Percentiles rank a stretch among this genome's conserved stretches.
Evolutionary conservation across 306 rosid species (phyloP).

Genomic region (Vicia faba): DNA sequence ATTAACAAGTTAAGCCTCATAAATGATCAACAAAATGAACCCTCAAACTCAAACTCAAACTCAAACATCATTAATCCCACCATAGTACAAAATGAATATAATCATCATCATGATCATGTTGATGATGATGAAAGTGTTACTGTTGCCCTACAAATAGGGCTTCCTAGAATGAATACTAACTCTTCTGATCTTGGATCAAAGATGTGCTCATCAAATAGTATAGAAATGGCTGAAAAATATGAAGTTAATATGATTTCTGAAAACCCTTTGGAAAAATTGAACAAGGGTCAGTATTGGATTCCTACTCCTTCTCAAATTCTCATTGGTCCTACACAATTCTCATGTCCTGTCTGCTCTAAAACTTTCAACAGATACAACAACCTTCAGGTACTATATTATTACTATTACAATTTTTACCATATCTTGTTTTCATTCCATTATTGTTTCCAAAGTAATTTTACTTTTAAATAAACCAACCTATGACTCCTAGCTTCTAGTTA

Average conservation of each 20-base stretch:
- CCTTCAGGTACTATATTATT: constrained; percentile 67
- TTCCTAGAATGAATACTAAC: constrained; percentile 45
- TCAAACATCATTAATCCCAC: not conserved
- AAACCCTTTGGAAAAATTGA: constrained; percentile 43
- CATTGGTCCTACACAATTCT: constrained; percentile 79
- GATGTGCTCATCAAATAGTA: constrained; percentile 34
- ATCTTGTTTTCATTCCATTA: not conserved
- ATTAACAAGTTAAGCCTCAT: constrained; percentile 52
- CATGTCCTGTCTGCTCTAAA: constrained; percentile 79
- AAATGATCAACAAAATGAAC: constrained; percentile 34
- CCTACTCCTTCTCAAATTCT: constrained; percentile 89
- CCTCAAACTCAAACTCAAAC: constrained; percentile 30
- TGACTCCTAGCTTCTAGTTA: not conserved
- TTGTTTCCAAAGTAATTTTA: not conserved
- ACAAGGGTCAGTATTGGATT: constrained; percentile 80
- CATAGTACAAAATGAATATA: constrained; percentile 3
- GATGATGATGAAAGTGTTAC: constrained; percentile 34
- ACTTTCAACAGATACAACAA: constrained; percentile 88
- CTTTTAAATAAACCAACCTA: not conserved
- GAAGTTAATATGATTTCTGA: constrained; percentile 37
- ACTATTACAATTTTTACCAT: not conserved
- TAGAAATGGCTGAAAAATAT: constrained; percentile 34
- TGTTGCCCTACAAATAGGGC: constrained; percentile 66
- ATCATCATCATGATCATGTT: not conserved
- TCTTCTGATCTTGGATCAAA: constrained; percentile 39